Evolutionary conservation across 208 protist species (phyloP), one percentile per base, ranked within the genome.

Genomic region (Leishmania mexicana): DNA sequence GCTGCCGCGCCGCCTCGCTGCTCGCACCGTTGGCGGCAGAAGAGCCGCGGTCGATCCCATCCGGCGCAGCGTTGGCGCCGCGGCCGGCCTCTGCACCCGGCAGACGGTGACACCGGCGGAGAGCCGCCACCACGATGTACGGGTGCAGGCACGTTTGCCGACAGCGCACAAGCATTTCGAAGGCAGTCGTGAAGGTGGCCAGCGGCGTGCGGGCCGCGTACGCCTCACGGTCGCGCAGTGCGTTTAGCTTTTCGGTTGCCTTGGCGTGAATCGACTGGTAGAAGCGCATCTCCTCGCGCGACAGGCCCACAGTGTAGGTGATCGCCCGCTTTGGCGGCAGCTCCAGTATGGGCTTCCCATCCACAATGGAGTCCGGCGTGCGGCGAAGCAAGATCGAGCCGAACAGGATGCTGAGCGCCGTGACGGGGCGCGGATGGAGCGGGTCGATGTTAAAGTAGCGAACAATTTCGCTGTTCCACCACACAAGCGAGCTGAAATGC

Each of bases 141-240:
- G 94, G 92, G 64, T 98, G 95, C 70, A 95, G 77, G 76, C 92
- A 96, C 19, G 90, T 89, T 81, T 98, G 95, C 40, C 94, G 93
- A 45, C 95, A 95, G 58, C 94, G 90, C 54, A 97, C 85, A 1
- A 98, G 84, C 91, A 98, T 94, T 85, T 96, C 93, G 72, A 98
- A 94, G 54, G 92, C 91, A 1, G 90, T 93, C 49, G 82, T 92
- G 64, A 92, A 96, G 28, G 84, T 87, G 10, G 81, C 53, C 28
- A 89, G 85, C 5, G 79, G 83, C 45, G 64, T 85, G 13, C 64
- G 68, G 21, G 73, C 21, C 24, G 62, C 68, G 74, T 73, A 45
- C 28, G 70, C 77, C 51, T 81, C 68, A 35, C 83, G 65, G 40
- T 80, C 51, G 24, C 75, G 80, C 76, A 83, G 57, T n/a, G 62